These are phyloP conservation scores for Clonostachys byssicola DNA, from an alignment of 2,329 filamentous ascomycete species.

Conservation along the genomic window DNA sequence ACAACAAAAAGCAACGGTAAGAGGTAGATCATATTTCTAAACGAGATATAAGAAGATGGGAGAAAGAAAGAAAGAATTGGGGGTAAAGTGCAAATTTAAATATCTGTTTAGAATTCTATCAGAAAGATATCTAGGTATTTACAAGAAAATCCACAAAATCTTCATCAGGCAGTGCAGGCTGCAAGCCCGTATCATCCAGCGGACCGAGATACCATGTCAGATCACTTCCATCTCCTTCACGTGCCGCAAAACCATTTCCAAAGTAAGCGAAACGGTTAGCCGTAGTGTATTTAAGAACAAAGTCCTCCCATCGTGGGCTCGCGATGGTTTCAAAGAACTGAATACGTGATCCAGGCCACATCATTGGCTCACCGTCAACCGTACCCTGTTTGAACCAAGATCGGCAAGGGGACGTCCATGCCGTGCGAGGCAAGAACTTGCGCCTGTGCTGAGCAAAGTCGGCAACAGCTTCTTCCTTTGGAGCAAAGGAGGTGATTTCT, in stretches of 20 bases:
- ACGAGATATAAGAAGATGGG: too few species aligned
- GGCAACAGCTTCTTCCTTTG: conserved; percentile 38
- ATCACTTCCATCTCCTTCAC: conserved; percentile 32
- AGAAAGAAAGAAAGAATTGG: too few species aligned
- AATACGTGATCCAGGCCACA: conserved; percentile 44
- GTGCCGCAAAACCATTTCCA: conserved; percentile 53
- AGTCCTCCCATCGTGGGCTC: conserved; percentile 48
- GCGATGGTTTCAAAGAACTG: conserved; percentile 45
- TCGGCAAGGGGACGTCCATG: conserved; percentile 37
- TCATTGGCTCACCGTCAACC: conserved; percentile 28
- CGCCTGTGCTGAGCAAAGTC: conserved; percentile 46
- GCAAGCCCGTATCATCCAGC: conserved; percentile 28
- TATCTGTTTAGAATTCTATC: too few species aligned
- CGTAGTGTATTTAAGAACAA: conserved; percentile 55
- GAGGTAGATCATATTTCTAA: too few species aligned
- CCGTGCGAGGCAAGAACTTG: conserved; percentile 48
- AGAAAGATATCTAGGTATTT: conserved; percentile 5
- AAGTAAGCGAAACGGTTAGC: conserved; percentile 52
- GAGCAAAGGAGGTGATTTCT: conserved; percentile 38
- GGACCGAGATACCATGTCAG: conserved; percentile 19
- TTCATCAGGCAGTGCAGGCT: conserved; percentile 12
- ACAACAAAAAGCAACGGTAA: too few species aligned
- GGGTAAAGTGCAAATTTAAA: too few species aligned
- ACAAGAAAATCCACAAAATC: conserved; percentile 14
- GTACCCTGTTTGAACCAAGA: conserved; percentile 46